These are phyloP conservation scores for Galerina sulciceps DNA, from an alignment of 768 basidiomycete genomes.

Conservation along the genomic window DNA sequence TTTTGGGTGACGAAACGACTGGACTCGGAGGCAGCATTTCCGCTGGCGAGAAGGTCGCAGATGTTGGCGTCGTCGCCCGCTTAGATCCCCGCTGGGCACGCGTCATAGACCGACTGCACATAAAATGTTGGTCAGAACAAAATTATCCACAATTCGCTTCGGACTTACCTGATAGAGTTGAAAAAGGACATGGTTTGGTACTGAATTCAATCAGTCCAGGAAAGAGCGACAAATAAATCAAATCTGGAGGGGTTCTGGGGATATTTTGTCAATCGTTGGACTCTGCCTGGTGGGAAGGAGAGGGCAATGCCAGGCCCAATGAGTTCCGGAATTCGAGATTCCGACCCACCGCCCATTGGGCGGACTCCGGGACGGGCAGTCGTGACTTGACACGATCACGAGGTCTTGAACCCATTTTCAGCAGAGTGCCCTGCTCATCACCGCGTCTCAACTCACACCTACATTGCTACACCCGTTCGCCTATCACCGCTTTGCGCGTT, in stretches of 20 bases:
- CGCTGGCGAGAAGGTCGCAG: conserved; percentile 55
- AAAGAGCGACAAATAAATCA: conserved; percentile 1
- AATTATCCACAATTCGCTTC: neutral
- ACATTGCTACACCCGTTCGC: no score
- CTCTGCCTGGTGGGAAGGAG: neutral
- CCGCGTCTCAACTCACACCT: no score
- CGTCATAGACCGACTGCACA: conserved; percentile 71
- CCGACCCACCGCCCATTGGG: no score
- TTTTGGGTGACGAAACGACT: conserved; percentile 41
- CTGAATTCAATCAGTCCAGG: conserved; percentile 37
- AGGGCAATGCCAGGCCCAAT: no score
- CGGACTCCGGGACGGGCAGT: no score
- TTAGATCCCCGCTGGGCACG: conserved; percentile 64
- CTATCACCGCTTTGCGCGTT: no score
- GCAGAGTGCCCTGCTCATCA: no score
- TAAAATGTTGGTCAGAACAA: neutral
- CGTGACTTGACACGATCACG: no score
- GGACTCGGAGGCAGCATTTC: conserved; percentile 41
- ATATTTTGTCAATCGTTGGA: neutral
- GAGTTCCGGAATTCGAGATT: no score
- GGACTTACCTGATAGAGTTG: conserved; percentile 74
- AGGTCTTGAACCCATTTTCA: no score
- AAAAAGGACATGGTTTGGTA: conserved; percentile 73
- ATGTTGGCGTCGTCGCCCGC: conserved; percentile 77
- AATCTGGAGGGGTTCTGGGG: no score